Percentiles rank a stretch among this genome's conserved stretches.
Conservation (phyloP, 106 monocot species). For the Phalaenopsis equestris region DNA sequence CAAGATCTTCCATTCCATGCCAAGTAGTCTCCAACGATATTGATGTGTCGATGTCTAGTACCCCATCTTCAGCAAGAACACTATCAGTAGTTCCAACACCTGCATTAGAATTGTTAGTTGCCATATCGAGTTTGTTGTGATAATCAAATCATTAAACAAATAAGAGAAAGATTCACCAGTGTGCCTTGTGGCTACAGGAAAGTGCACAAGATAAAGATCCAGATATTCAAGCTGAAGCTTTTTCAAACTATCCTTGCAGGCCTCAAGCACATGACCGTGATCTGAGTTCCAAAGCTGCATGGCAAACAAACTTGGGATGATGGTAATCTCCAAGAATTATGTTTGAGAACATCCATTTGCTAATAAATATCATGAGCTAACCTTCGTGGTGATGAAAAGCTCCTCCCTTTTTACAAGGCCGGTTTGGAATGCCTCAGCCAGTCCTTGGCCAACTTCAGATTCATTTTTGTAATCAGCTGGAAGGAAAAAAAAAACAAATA, state of each 20-base stretch:
- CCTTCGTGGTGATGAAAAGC: slow-evolving; percentile 92
- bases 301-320: not conserved
- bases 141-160: not conserved
- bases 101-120: slow-evolving; percentile 9
- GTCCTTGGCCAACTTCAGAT: slow-evolving; percentile 85
- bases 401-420: slow-evolving; percentile 89
- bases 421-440: slow-evolving; percentile 70
- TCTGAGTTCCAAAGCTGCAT: slow-evolving; percentile 92
- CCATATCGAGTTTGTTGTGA: not conserved
- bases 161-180: slow-evolving; percentile 39
- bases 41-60: slow-evolving; percentile 85
- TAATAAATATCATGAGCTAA: slow-evolving; percentile 5
- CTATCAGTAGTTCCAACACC: slow-evolving; percentile 80
- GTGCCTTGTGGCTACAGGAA: slow-evolving; percentile 78
- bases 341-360: not conserved
- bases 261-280: slow-evolving; percentile 89
- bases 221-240: slow-evolving; percentile 87
- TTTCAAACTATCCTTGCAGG: slow-evolving; percentile 93
- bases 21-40: slow-evolving; percentile 95
- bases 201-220: slow-evolving; percentile 94
- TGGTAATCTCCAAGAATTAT: not conserved
- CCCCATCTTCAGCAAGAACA: slow-evolving; percentile 80
- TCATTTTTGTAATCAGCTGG: slow-evolving; percentile 96
- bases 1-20: slow-evolving; percentile 97
- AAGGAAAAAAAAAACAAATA: not conserved